Percentiles rank a stretch among this genome's conserved stretches.
phyloP scores from a whole-genome alignment of 2,329 filamentous ascomycete species.

The Stagonosporopsis rhizophila region DNA sequence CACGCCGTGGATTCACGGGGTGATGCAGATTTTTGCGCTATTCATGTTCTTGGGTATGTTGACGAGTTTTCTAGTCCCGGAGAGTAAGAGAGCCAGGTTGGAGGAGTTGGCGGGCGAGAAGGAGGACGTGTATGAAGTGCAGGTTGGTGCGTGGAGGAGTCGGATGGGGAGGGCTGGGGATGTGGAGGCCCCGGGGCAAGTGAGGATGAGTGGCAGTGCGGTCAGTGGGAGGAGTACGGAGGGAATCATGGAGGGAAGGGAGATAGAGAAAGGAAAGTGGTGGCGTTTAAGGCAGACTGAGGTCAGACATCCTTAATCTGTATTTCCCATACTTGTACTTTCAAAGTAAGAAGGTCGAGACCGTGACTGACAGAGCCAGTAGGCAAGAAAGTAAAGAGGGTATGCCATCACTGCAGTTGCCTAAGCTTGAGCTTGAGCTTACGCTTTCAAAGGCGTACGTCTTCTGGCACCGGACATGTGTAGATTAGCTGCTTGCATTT shows the following conservation, averaged over 20 bases:
- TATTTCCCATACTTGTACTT: not conserved
- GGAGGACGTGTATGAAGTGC: slow-evolving; percentile 51
- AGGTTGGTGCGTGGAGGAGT: slow-evolving; percentile 56
- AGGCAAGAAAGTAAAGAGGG: no score
- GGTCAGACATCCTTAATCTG: not conserved
- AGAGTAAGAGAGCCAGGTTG: slow-evolving; percentile 76
- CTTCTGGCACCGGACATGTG: no score
- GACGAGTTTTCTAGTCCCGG: slow-evolving; percentile 75
- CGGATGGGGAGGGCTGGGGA: slow-evolving; percentile 11
- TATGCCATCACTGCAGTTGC: no score
- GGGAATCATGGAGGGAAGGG: slow-evolving; percentile 14
- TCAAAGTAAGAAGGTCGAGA: no score
- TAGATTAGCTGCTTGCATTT: no score
- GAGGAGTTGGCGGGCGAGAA: slow-evolving; percentile 74
- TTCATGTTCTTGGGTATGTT: slow-evolving; percentile 80
- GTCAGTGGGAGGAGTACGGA: slow-evolving; percentile 21
- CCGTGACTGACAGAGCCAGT: no score
- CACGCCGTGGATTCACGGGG: slow-evolving; percentile 72
- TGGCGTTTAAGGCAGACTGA: slow-evolving; percentile 28
- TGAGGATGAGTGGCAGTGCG: slow-evolving; percentile 21
- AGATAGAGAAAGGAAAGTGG: slow-evolving; percentile 31
- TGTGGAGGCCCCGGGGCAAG: slow-evolving; percentile 10
- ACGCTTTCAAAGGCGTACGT: no score
- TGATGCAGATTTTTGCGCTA: slow-evolving; percentile 79
- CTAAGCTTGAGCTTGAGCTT: no score